Base-by-base conservation (phyloP, 192 early-diverging fungal species). In the Coemansia pectinata region DNA sequence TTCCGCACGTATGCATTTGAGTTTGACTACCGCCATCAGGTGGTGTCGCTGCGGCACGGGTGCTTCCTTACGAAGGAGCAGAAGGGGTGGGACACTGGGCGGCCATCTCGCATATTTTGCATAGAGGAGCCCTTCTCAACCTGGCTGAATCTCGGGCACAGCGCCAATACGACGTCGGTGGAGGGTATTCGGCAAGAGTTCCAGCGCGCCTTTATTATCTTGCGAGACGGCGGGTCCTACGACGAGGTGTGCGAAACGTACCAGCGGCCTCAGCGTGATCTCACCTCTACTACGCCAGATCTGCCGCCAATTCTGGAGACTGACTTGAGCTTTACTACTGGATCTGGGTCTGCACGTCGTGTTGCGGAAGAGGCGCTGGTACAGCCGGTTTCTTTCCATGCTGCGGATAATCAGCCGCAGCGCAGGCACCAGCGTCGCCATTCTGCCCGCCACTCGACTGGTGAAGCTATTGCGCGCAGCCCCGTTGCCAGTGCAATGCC, bases 91-190 rank as follows among this genome's bases (percentile, higher is more conserved):
- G 89, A 96, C 67, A 41, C 63, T 5, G 91, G 89, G 15, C 71
- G 89, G 3, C 89, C 83, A 3, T 86, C 90, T 12, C 53, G 72
- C 62, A 88, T 91, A 52, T 83, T 98, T 21, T 95, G 96, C 73
- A 89, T 97, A 14, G 96, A 98, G 67, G 96, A 97, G 78, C 96
- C 96, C 7, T 94, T 98, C 69, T 89, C 94, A 67, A 90, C 91
- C 0, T 86, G 87, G 65, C 86, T 95, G 36, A 98, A 98, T 57
- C 85, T 98, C 3, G 96, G 92, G 0, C 96, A 98, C 65, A 93
- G 92, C 23, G 93, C 93, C 2, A 95, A 97, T 78, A 86, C 82
- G 27, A 79, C 85, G 0, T 89, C 90, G 8, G 90, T 96, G 5
- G 86, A 87, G 34, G 95, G 95, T 12, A 72, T 98, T 53, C 78